Conservation (phyloP, 805 yeast species). For the Saccharomycopsis sp. region DNA sequence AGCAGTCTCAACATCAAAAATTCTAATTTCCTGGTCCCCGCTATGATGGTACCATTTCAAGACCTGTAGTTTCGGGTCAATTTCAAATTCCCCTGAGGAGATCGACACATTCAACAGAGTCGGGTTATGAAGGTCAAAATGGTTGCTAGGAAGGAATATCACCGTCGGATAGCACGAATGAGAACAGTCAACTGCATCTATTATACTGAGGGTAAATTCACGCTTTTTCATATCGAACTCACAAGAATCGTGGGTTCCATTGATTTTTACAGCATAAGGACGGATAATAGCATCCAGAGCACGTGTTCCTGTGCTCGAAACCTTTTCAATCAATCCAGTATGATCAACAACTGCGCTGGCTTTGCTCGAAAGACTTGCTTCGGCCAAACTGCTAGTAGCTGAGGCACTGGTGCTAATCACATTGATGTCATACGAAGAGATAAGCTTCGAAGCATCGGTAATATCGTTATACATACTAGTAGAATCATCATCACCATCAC, state of each 20-base stretch:
- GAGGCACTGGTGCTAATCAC: slow-evolving; percentile 23
- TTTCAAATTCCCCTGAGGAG: slow-evolving; percentile 43
- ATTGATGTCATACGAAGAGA: background rate
- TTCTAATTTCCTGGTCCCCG: slow-evolving; percentile 33
- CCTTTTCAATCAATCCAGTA: background rate
- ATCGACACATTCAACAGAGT: slow-evolving; percentile 37
- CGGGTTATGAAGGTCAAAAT: slow-evolving; percentile 45
- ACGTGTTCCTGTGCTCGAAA: slow-evolving; percentile 47
- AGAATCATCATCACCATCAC: slow-evolving; percentile 25
- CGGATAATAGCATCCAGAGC: slow-evolving; percentile 71
- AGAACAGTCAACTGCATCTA: slow-evolving; percentile 27
- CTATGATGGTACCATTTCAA: slow-evolving; percentile 66
- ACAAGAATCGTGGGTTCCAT: slow-evolving; percentile 48
- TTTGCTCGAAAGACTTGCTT: background rate
- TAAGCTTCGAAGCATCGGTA: background rate
- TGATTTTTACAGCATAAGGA: slow-evolving; percentile 63
- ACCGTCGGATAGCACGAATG: slow-evolving; percentile 40
- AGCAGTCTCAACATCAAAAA: slow-evolving; percentile 15
- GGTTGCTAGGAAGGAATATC: slow-evolving; percentile 67
- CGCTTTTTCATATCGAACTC: slow-evolving; percentile 51
- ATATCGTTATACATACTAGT: slow-evolving; percentile 22
- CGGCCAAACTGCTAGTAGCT: background rate
- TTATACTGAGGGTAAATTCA: slow-evolving; percentile 43
- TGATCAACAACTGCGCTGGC: slow-evolving; percentile 25
- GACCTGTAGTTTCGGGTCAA: slow-evolving; percentile 45